Base-by-base conservation (phyloP, 2,329 filamentous ascomycete genomes). In the Penicillium occitanis region DNA sequence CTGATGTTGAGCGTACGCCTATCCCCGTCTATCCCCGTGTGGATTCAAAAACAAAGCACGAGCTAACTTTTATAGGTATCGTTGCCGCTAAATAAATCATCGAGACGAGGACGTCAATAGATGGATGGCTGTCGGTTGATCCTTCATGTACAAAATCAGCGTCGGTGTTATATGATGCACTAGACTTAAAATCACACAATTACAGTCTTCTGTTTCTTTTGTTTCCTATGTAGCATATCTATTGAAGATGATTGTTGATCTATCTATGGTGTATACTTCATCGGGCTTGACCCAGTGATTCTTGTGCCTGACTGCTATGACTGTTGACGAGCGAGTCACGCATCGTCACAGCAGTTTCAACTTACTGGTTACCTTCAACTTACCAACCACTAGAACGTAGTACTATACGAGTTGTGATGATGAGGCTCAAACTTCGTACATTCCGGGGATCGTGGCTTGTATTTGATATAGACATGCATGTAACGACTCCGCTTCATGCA, bases 1-100 rank as follows among this genome's bases (percentile, higher is more conserved):
- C 90, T 71, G 95, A 99, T 82, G 90, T 99, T 78, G 95, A 99
- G 89, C 94, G 93, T 97, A 86, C 80, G 88, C 79, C 8, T 53
- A 8, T 13, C 19, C 19, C 2, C 5, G 5, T 7, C 7, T 19
- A 25, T 25, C 25, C 25, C 25, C 25, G 25, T 25, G 25, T 25
- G 25, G 33, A 8, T 7, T 46, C 4, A n/a, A 33, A 53, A 58
- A n/a, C 19, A 17, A 25, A 35, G 25, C 1, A 22, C 19, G 19
- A n/a, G 42, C 37, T 57, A 44, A 53, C 11, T 60, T 55, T 19
- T 48, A 22, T 42, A 79, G 77, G 76, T 67, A 78, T 79, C 71
- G 75, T 79, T 74, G 67, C 77, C 60, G 66, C 77, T 71, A 79
- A 60, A 60, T 60, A 60, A 60, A 79, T 73, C 71, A 76, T 68